These are phyloP conservation scores for Zoysia japonica DNA, from an alignment of 176 grass and related monocot species.

Conservation along the genomic window DNA sequence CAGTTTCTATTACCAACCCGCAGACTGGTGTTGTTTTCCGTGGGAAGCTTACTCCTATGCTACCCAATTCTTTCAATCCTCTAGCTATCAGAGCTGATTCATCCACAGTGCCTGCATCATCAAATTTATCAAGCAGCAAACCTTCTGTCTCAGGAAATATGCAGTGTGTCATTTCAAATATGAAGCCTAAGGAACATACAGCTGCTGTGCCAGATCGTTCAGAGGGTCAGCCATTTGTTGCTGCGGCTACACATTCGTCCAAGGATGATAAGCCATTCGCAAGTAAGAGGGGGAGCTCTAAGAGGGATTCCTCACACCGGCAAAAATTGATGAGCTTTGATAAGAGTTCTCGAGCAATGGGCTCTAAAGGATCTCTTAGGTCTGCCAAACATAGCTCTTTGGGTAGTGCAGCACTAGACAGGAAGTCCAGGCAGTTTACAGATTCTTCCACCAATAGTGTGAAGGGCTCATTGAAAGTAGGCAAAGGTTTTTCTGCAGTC, in stretches of 20 bases:
- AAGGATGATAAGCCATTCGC: slow-evolving; percentile 62
- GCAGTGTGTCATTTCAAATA: slow-evolving; percentile 58
- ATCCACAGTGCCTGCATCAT: slow-evolving; percentile 36
- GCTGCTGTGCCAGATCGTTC: slow-evolving; percentile 45
- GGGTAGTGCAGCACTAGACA: slow-evolving; percentile 56
- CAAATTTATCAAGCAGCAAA: slow-evolving; percentile 46
- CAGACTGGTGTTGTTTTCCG: slow-evolving; percentile 50
- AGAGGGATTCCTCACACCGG: slow-evolving; percentile 75
- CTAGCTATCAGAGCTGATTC: slow-evolving; percentile 46
- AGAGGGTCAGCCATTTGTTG: slow-evolving; percentile 65
- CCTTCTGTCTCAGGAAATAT: slow-evolving; percentile 54
- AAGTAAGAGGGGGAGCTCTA: slow-evolving; percentile 63
- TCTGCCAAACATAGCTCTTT: slow-evolving; percentile 68
- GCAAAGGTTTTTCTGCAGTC: slow-evolving; percentile 54
- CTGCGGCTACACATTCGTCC: slow-evolving; percentile 40
- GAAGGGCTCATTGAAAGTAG: slow-evolving; percentile 65
- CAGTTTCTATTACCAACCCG: slow-evolving; percentile 50
- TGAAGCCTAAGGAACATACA: slow-evolving; percentile 54
- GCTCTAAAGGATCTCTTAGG: slow-evolving; percentile 78
- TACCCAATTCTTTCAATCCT: slow-evolving; percentile 38
- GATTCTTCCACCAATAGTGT: slow-evolving; percentile 58
- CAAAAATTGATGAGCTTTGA: slow-evolving; percentile 86
- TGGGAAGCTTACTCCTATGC: slow-evolving; percentile 38
- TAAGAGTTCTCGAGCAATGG: slow-evolving; percentile 82
- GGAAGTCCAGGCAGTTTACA: slow-evolving; percentile 64